phyloP scores from a whole-genome alignment of 345 rosid species.

The Raphanus raphanistrum region DNA sequence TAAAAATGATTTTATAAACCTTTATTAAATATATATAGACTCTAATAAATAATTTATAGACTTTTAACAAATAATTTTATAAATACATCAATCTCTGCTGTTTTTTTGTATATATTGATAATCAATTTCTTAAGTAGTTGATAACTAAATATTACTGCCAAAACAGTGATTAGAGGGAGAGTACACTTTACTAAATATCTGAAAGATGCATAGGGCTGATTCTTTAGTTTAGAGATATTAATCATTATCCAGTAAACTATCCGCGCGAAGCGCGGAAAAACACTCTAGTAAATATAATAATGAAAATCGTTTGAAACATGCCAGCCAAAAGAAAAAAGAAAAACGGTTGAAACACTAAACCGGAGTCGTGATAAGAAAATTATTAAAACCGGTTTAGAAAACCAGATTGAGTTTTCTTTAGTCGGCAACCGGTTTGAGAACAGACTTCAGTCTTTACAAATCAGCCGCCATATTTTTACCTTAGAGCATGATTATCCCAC shows the following conservation, averaged over 20 bases:
- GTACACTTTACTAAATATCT: no score
- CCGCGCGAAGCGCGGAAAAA: no score
- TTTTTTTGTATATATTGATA: no score
- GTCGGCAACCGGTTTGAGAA: constrained; percentile 14
- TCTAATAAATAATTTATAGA: not conserved
- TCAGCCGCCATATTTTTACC: constrained; percentile 19
- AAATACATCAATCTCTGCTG: not conserved
- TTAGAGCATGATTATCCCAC: no score
- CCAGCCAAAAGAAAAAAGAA: not conserved
- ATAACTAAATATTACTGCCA: no score
- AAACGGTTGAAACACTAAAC: constrained; percentile 4
- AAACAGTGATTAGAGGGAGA: no score
- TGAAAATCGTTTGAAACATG: not conserved
- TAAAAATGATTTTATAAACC: not conserved
- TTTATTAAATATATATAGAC: not conserved
- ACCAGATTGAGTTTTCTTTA: not conserved
- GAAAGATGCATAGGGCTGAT: no score
- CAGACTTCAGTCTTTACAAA: constrained; percentile 8
- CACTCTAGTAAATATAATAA: not conserved
- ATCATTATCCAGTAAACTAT: no score
- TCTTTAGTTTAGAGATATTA: no score
- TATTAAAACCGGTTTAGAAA: constrained; percentile 10
- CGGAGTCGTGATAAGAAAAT: not conserved
- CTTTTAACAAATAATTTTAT: not conserved
- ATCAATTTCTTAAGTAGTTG: no score